Evolutionary conservation across 1,284 basidiomycete genomes (phyloP).

Genomic region (Microbotryum silenes-acaulis): DNA sequence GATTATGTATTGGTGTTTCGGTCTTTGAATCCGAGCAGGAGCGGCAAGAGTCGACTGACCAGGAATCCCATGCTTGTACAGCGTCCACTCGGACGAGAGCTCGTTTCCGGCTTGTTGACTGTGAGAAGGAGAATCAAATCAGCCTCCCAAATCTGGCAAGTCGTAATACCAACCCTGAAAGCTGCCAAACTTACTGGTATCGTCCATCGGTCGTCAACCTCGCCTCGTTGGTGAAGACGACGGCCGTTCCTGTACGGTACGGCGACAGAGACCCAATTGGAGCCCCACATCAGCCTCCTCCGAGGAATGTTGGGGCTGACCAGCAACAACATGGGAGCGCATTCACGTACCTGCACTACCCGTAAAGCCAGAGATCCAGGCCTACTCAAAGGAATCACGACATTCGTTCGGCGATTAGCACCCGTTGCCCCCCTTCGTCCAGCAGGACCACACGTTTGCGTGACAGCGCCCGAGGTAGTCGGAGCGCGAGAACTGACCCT

Average conservation of each 20-base stretch:
- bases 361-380: constrained; percentile 27
- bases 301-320: too few species aligned
- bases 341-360: constrained; percentile 14
- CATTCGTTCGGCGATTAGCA: too few species aligned
- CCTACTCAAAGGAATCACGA: background rate
- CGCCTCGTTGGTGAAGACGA: constrained; percentile 13
- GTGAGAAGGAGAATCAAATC: background rate
- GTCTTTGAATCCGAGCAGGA: too few species aligned
- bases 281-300: background rate
- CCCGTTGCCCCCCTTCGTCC: too few species aligned
- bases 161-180: too few species aligned
- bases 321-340: background rate
- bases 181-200: constrained; percentile 15
- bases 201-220: constrained; percentile 25
- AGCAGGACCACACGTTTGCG: background rate
- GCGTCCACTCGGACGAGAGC: constrained; percentile 20
- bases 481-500: constrained; percentile 5
- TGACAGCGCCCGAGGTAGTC: background rate
- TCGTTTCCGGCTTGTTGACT: constrained; percentile 24
- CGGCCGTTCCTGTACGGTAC: constrained; percentile 13
- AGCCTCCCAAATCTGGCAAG: background rate
- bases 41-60: background rate
- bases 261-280: background rate
- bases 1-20: too few species aligned
- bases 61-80: constrained; percentile 23